Conservation (phyloP, 768 basidiomycete genomes). For the Suillus hirtellus region DNA sequence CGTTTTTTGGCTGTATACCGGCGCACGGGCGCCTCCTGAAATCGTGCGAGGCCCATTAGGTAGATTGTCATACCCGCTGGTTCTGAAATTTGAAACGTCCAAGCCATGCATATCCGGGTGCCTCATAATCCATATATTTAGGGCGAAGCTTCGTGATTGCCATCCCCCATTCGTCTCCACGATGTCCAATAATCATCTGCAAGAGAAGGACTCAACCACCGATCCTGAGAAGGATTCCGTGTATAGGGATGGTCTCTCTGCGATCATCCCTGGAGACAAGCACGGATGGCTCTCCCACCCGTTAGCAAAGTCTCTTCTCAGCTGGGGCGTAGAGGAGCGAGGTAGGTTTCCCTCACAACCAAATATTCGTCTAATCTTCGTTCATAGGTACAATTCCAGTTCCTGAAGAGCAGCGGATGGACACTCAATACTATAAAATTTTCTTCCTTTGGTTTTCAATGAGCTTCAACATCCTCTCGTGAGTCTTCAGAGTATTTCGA, state of each 20-base stretch:
- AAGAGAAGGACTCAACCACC: slow-evolving; percentile 20
- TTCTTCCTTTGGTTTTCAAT: slow-evolving; percentile 76
- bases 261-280: slow-evolving; percentile 6
- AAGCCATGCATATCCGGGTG: no score
- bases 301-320: slow-evolving; percentile 21
- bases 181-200: slow-evolving; percentile 26
- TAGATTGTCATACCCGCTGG: no score
- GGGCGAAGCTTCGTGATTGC: not conserved
- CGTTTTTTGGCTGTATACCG: no score
- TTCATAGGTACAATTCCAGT: slow-evolving; percentile 54
- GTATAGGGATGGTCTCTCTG: slow-evolving; percentile 6
- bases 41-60: no score
- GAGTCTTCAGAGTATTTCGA: slow-evolving; percentile 16
- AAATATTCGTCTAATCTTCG: not conserved
- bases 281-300: slow-evolving; percentile 6
- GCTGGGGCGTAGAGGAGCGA: slow-evolving; percentile 35
- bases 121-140: not conserved
- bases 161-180: slow-evolving; percentile 7
- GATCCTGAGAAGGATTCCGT: slow-evolving; percentile 32
- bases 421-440: slow-evolving; percentile 59
- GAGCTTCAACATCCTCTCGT: slow-evolving; percentile 68
- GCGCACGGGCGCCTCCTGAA: no score
- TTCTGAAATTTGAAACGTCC: no score
- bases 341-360: slow-evolving; percentile 15
- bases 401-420: slow-evolving; percentile 47